Evolutionary conservation across 495 filamentous ascomycete genomes (phyloP), one percentile per base, ranked within the genome.

Genomic region (Penicillium coprophilum): DNA sequence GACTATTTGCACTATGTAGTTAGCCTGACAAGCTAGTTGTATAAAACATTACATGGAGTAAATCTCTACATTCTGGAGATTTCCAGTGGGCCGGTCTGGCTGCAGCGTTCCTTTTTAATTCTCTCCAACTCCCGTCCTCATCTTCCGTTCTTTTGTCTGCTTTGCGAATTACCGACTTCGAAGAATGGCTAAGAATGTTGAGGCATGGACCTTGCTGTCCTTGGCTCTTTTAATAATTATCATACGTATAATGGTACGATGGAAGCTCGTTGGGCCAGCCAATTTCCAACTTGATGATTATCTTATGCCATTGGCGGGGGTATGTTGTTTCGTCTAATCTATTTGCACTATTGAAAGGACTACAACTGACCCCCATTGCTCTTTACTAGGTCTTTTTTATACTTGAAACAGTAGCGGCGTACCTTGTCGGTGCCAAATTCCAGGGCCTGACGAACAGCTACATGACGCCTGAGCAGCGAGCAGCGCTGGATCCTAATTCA

Each of bases 241-340:
- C 6, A 53, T 79, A 6, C 79, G 81, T 0, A 56, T 74, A 0
- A 71, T 66, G 34, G 77, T 76, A 24, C 73, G 82, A 53, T 75
- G 76, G 61, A 72, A 54, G 20, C 66, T 73, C 12, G 77, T 80
- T 21, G 80, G 81, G 3, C 56, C 74, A 13, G 27, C 55, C n/a
- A 68, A 74, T 6, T 75, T 80, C 27, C 70, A 77, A 55, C 65
- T 76, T 1, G 83, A 85, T 62, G 83, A 85, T 56, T 85, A 82
- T 59, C 60, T 85, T 1, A 84, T 84, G 81, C 62, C 80, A 12
- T 28, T 83, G 10, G 79, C 78, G 0, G 74, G 72, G 11, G 82
- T 82, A 63, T 10, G 64, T 54, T 48, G 1, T 54, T 30, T 28
- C 15, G 5, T 17, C 32, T 38, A 7, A 28, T 2, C 10, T 20